Evolutionary conservation across 176 grass and related monocot genomes (phyloP), one percentile per base, ranked within the genome.

Genomic region (Areca catechu): DNA sequence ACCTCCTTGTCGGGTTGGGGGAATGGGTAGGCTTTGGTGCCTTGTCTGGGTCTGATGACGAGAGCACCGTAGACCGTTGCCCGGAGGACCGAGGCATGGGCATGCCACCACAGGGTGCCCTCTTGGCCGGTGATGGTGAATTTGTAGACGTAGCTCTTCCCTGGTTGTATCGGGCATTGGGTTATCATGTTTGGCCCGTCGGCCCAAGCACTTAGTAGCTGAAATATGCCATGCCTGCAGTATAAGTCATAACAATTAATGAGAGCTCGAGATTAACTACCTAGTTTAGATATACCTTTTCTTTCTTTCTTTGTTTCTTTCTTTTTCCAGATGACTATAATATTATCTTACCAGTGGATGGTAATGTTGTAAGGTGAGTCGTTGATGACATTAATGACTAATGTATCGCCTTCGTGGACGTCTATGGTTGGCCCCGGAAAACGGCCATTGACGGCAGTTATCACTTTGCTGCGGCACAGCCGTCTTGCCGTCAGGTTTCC

Each of bases 321-420:
- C 5, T 34, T 34, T 34, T 34, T 34, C 2, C 16, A n/a, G 5
- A 19, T 53, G 10, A 18, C 1, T 6, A 51, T 27, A 27, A 53
- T 53, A 67, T 7, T 15, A 25, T 34, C 22, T 23, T 57, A 57
- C 66, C 67, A 70, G 56, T 70, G 67, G 7, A 70, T 70, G 1
- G 55, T 59, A 0, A 70, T 51, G 55, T 59, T 28, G 56, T 70
- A 30, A 9, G 67, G 67, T 14, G 67, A 70, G 3, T 59, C 54
- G 4, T 70, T 70, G 37, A 27, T 51, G 47, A 70, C 67, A 47
- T 51, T 18, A 15, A 70, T 43, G 3, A 70, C 67, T 16, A 60
- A 15, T 17, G 54, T 60, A 47, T 70, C 68, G 0, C 68, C 68
- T 18, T 70, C 68, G 5, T 70, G 12, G 0, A 50, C 68, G 15